Evolutionary conservation across 2,329 filamentous ascomycete species (phyloP).

Genomic region (Phoma sp.): DNA sequence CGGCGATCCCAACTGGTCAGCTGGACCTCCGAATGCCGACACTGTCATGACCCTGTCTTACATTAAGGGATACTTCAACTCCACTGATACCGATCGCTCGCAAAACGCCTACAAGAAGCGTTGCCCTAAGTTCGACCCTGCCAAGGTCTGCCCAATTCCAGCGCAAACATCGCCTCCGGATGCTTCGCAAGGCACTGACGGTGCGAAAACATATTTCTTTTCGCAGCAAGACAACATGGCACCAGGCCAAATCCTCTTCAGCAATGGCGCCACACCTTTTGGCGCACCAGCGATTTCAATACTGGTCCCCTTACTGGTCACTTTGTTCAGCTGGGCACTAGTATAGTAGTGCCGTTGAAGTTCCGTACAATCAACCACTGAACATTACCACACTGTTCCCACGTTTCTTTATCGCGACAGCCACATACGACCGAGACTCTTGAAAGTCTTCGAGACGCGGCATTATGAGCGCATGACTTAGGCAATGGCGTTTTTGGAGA

Average conservation of each 20-base stretch:
- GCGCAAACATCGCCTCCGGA: constrained; percentile 42
- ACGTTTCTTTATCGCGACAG: constrained; percentile 16
- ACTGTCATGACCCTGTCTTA: constrained; percentile 71
- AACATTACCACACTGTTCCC: constrained; percentile 10
- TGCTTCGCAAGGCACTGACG: constrained; percentile 29
- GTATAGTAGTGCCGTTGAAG: constrained; percentile 24
- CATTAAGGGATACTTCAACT: constrained; percentile 83
- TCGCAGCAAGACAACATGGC: constrained; percentile 33
- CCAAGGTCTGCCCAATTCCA: constrained; percentile 46
- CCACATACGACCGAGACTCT: constrained; percentile 10
- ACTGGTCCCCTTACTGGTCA: constrained; percentile 34
- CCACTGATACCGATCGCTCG: constrained; percentile 54
- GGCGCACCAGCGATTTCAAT: constrained; percentile 27
- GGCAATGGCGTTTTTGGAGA: constrained; percentile 24
- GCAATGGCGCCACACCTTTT: constrained; percentile 28
- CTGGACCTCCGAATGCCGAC: constrained; percentile 70
- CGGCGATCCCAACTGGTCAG: constrained; percentile 74
- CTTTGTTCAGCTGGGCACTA: constrained; percentile 38
- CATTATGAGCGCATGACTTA: constrained; percentile 25
- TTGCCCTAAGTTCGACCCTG: constrained; percentile 38
- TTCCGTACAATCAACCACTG: constrained; percentile 16
- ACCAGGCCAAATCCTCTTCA: constrained; percentile 40
- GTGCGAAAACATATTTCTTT: constrained; percentile 49
- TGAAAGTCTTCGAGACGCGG: neutral
- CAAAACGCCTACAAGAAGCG: constrained; percentile 41